Evolutionary conservation across 2,329 filamentous ascomycete species (phyloP).

Genomic region (Teratosphaeria epicoccoides): DNA sequence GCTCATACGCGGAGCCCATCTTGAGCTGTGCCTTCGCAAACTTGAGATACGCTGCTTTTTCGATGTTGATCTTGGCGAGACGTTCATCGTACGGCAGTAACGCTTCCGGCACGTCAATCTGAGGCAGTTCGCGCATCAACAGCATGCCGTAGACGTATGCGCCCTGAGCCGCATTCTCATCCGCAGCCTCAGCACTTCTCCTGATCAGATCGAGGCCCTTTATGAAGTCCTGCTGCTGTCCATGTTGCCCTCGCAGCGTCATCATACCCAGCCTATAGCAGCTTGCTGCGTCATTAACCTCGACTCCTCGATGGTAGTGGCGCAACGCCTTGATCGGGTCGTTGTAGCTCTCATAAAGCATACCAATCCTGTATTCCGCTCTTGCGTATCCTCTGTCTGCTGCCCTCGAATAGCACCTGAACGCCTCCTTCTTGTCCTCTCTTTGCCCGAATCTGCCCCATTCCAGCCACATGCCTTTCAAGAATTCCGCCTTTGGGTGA

Average conservation of each 20-base stretch:
- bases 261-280: slow-evolving; percentile 91
- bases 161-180: slow-evolving; percentile 93
- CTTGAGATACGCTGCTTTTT: slow-evolving; percentile 90
- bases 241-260: slow-evolving; percentile 87
- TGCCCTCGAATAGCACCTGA: slow-evolving; percentile 73
- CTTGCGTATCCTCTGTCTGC: slow-evolving; percentile 75
- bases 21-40: slow-evolving; percentile 95
- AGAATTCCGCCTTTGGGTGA: slow-evolving; percentile 88
- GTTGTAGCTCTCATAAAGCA: slow-evolving; percentile 94
- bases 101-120: slow-evolving; percentile 67
- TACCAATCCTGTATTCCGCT: slow-evolving; percentile 93
- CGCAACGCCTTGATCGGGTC: slow-evolving; percentile 82
- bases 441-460: slow-evolving; percentile 92
- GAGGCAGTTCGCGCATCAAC: slow-evolving; percentile 78
- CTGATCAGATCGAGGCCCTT: slow-evolving; percentile 73
- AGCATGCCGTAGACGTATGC: slow-evolving; percentile 88
- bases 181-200: slow-evolving; percentile 71
- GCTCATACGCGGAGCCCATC: slow-evolving; percentile 91
- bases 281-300: slow-evolving; percentile 75
- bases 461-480: slow-evolving; percentile 92
- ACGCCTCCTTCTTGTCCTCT: slow-evolving; percentile 90
- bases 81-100: slow-evolving; percentile 62
- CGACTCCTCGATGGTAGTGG: slow-evolving; percentile 77
- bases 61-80: slow-evolving; percentile 74
- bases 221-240: slow-evolving; percentile 70